Percentiles rank a stretch among this genome's conserved stretches.
Evolutionary conservation across 345 rosid genomes (phyloP).

Genomic region (Gossypium sturtianum): DNA sequence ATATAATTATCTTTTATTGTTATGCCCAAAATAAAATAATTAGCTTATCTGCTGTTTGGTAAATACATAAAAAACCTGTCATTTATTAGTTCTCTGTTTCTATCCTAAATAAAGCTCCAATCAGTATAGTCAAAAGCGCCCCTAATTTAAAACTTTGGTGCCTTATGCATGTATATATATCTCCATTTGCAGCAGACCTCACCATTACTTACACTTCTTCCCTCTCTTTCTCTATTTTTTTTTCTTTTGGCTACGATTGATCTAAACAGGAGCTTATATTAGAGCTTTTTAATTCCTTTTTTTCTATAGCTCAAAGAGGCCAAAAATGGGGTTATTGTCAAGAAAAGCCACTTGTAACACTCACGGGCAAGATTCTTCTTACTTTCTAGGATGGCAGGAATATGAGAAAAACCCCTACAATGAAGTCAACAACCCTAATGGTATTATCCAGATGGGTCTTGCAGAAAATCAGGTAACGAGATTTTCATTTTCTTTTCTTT

Average conservation of each 20-base stretch:
- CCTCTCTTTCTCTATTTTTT: neutral
- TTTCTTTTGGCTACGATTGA: neutral
- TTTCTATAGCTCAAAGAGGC: neutral
- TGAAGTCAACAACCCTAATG: slow-evolving; percentile 51
- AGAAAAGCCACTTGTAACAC: slow-evolving; percentile 55
- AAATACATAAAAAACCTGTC: no score
- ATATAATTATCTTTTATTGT: no score
- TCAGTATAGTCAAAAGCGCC: no score
- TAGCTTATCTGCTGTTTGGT: no score
- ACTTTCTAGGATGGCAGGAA: slow-evolving; percentile 78
- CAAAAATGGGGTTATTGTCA: slow-evolving; percentile 50
- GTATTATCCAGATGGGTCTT: slow-evolving; percentile 82
- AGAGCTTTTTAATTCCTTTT: no score
- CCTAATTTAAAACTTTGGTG: no score
- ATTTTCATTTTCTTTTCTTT: no score
- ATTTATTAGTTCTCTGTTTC: no score
- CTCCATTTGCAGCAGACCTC: no score
- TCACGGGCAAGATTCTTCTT: slow-evolving; percentile 80
- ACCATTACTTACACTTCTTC: neutral
- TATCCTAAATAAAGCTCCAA: no score
- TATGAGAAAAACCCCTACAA: slow-evolving; percentile 75
- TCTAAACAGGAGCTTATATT: neutral
- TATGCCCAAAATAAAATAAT: no score
- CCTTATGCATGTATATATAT: no score
- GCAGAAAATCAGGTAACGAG: slow-evolving; percentile 65